Base-by-base conservation (phyloP, 2,329 filamentous ascomycete genomes). In the Penicillium sp. region DNA sequence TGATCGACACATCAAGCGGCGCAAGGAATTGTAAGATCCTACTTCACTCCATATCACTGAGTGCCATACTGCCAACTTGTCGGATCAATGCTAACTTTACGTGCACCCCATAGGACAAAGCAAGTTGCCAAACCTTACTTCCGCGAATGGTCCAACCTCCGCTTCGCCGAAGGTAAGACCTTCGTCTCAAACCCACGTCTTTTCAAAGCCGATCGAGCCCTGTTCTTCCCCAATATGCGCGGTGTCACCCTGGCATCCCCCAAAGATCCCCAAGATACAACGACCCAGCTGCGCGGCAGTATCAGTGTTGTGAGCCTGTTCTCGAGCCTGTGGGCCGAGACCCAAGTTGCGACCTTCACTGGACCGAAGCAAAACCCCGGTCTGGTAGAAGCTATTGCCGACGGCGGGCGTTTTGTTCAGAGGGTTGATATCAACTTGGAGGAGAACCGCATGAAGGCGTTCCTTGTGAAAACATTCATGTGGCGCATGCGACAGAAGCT, bases 151-250 rank as follows among this genome's bases (percentile, higher is more conserved):
- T 85, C 84, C 55, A 94, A 95, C 75, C 83, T 97, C 73, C 83
- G 87, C 61, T 87, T 94, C 61, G 76, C 81, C 75, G 85, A 92
- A 65, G 94, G 94, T 67, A 99, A 99, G 75, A 91, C 91, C 22
- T 99, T 97, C 76, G 79, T 93, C 48, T 87, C 91, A 18, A 93
- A 93, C 36, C 85, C 89, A 4, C 82, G 88, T n/a, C 82, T 93
- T 45, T 97, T 97, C 81, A 88, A 87, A 67, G 82, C 82, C 60
- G 90, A 95, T 38, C 82, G 86, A 48, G 88, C 93, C 5, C 83
- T 97, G 59, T 97, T 89, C 79, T 97, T 99, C 77, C 94, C 94
- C 43, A 99, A 99, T 75, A 80, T 99, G 54, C 84, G 83, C 70
- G 94, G 94, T 43, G 80, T 83, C 63, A 97, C 92, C 2, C 80